Evolutionary conservation across 345 rosid genomes (phyloP), one percentile per base, ranked within the genome.

Genomic region (Dipteronia sinensis): DNA sequence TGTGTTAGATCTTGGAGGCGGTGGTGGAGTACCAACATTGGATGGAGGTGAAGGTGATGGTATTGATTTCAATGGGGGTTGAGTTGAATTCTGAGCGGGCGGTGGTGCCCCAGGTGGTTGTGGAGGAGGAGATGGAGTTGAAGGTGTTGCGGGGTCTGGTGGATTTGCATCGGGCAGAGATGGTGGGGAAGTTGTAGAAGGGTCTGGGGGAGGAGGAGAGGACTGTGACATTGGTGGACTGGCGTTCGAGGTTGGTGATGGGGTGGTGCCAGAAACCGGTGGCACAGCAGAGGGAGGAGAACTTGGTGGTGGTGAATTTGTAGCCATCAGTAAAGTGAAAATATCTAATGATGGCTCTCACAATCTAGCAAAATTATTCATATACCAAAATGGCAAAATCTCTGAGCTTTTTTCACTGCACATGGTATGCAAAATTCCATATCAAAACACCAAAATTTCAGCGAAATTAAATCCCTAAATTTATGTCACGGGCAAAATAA

Each of bases 291-390:
- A n/a, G 65, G 93, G 89, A 42, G 94, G 51, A 53, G 86, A 65
- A 78, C 74, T 67, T 47, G 97, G 93, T 63, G 97, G 23, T 71
- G 90, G 92, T 29, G 85, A 79, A 6, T 86, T 73, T 64, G 91
- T 74, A 51, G 98, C 87, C 98, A 95, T 95, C 84, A 77, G 61
- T 76, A 69, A 55, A 81, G 23, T 25, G 47, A 77, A 61, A 67
- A 78, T 61, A 72, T 42, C 49, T 1, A 71, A 34, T 22, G 38
- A 75, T 67, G 42, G 47, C 42, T 31, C 42, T 31, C 27, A 65
- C 70, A 2, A 74, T 13, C 71, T 25, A 73, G 10, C 40, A 74
- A 75, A 62, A 10, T 3, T 51, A 81, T 67, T 74, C 72, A 75
- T 42, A 74, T 74, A 65, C 70, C 72, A 80, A 53, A 27, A 27